Base-by-base conservation (phyloP, 2,329 filamentous ascomycete genomes). In the Daldinia sp. region DNA sequence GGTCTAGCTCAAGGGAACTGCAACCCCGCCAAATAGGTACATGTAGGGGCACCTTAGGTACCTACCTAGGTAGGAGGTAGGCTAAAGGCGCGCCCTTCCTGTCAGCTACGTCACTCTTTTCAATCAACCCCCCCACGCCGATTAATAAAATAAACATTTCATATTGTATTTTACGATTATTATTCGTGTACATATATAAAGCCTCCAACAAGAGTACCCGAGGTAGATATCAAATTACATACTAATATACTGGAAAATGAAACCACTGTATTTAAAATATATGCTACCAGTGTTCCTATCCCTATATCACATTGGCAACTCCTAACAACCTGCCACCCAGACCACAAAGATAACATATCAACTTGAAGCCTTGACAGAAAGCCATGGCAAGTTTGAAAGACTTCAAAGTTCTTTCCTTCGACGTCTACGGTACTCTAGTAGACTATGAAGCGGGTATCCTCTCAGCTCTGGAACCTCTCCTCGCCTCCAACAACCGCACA, bases 401-500 rank as follows among this genome's bases (percentile, higher is more conserved):
- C 37, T 74, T 68, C 37, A 63, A 63, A 30, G 54, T 71, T 66
- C 86, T 93, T 59, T 89, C 88, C 69, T 93, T 94, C 79, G 92
- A 94, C 79, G 89, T 92, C 81, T 94, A 92, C 78, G 91, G 92
- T 75, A 94, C 92, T 0, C 85, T 94, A 1, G 87, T 94, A 67
- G 91, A 94, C 81, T 93, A 91, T 90, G 90, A 93, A 78, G 78
- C 81, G n/a, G 90, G 90, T 67, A 86, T 93, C 64, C 78, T 86
- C 59, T 70, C 79, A 1, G 84, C 85, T 4, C 83, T 93, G 1
- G 72, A 79, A 39, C 84, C 87, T 0, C 75, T 87, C 12, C 79
- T 88, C 30, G 75, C 82, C 1, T 56, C 78, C 6, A 74, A 78
- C 26, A 76, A 82, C 68, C 73, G 76, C 2, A 77, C 79, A 79